These are phyloP conservation scores for Leccinum truebloodii DNA, from an alignment of 768 basidiomycete species.

Conservation along the genomic window DNA sequence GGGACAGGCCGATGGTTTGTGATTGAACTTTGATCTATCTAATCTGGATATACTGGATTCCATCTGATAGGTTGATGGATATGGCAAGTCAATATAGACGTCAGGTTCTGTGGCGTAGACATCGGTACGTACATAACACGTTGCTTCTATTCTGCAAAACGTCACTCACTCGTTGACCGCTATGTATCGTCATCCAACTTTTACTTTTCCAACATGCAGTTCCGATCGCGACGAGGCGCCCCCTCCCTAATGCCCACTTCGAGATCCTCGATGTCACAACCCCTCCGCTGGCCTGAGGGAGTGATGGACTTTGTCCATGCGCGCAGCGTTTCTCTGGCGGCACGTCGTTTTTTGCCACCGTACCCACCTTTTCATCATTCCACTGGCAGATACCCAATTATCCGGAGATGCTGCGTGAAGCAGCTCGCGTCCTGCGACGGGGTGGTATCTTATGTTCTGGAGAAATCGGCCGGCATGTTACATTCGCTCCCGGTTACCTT, in stretches of 20 bases:
- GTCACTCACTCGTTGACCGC: conserved; percentile 12
- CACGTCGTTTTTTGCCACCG: conserved; percentile 35
- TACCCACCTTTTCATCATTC: conserved; percentile 15
- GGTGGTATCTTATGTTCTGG: conserved; percentile 71
- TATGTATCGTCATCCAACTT: conserved; percentile 4
- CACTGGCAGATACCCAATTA: conserved; percentile 57
- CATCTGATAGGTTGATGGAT: conserved; percentile 61
- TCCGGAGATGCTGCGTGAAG: conserved; percentile 52
- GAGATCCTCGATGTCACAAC: conserved; percentile 63
- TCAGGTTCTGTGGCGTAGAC: conserved; percentile 69
- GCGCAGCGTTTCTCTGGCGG: conserved; percentile 59
- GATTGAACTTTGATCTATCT: conserved; percentile 20
- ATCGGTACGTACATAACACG: conserved; percentile 54
- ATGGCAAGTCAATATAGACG: conserved; percentile 68
- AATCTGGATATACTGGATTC: conserved; percentile 13
- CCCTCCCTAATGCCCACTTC: conserved; percentile 60
- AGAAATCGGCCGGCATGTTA: conserved; percentile 54
- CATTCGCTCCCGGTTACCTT: conserved; percentile 38
- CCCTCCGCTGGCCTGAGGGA: conserved; percentile 49
- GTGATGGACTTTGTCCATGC: conserved; percentile 71
- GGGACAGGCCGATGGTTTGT: conserved; percentile 74
- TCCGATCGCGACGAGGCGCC: conserved; percentile 68
- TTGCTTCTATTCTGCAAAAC: conserved; percentile 12
- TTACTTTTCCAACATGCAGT: conserved; percentile 41
- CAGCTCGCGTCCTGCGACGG: conserved; percentile 61